Evolutionary conservation across 306 rosid species (phyloP), one percentile per base, ranked within the genome.

Genomic region (Potentilla sterilis): DNA sequence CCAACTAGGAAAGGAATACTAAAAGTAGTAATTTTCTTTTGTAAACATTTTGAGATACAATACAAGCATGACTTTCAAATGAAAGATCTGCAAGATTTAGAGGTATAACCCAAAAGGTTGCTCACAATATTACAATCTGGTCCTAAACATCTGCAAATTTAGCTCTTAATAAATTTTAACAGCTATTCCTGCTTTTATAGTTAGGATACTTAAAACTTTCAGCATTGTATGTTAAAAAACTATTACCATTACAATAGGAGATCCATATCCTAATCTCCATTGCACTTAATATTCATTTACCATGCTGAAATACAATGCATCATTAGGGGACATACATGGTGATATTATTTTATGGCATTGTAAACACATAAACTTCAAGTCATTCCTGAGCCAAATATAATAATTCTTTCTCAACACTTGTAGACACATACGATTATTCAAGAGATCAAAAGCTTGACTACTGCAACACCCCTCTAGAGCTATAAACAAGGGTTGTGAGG

Each of bases 391-490:
- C 5, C 38, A 44, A 24, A 68, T 44, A 42, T 19, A 12, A 68
- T 66, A 66, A n/a, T 42, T 22, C 37, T 42, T 67, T 67, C 11
- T 41, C 71, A 43, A 43, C 3, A 54, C 32, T 55, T 37, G 75
- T 71, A 35, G 51, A 84, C 42, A 83, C 96, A 71, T 84, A 90
- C 91, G 93, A 38, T 88, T 81, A 77, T 70, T 80, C 71, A 88
- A 86, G 80, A 90, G 87, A 78, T 76, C 88, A 57, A 78, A 77
- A 77, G 96, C 96, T 64, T 82, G 84, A 75, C 96, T 82, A 77
- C 37, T 47, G 78, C 86, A 78, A 73, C 96, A 90, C 38, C 96
- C 93, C 68, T 88, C 84, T 75, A 90, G 49, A 59, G 91, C 82
- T 71, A 90, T 32, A 32, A 82, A 70, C 52, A 85, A 73, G 67